phyloP scores from a whole-genome alignment of 148 eudicot genomes.

The Limonium bicolor region DNA sequence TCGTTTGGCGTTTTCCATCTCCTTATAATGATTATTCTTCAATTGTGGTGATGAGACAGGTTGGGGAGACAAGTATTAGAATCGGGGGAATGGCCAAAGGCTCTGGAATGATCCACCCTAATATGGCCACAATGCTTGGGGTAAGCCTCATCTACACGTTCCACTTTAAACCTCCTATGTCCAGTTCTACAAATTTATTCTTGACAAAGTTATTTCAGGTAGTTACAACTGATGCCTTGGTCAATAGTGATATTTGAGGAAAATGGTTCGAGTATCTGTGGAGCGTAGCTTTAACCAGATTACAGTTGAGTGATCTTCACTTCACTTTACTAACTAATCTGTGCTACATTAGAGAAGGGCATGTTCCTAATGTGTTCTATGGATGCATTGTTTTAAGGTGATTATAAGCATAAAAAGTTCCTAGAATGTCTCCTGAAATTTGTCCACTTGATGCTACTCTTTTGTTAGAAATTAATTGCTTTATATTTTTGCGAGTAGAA shows the following conservation, averaged over 20 bases:
- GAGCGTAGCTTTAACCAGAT: constrained; percentile 95
- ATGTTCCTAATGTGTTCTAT: too few relatives aligned
- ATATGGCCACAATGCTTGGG: constrained; percentile 99
- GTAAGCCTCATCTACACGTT: constrained; percentile 32
- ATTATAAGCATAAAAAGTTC: too few relatives aligned
- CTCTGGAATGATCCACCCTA: constrained; percentile 99
- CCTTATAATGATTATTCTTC: too few relatives aligned
- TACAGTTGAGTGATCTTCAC: constrained; percentile 59
- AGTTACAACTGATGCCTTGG: constrained; percentile 85
- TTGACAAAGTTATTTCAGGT: constrained; percentile 37
- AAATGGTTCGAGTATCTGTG: constrained; percentile 87
- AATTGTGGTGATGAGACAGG: too few relatives aligned
- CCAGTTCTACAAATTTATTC: neutral
- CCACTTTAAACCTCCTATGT: constrained; percentile 6
- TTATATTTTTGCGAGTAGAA: too few relatives aligned
- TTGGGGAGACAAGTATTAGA: constrained; percentile 57
- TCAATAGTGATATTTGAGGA: constrained; percentile 69
- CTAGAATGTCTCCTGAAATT: too few relatives aligned
- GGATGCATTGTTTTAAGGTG: too few relatives aligned
- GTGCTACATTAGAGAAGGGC: neutral
- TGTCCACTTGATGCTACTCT: too few relatives aligned
- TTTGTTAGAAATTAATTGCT: too few relatives aligned
- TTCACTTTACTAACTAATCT: too few relatives aligned
- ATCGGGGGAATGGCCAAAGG: constrained; percentile 99
- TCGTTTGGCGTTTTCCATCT: too few relatives aligned